Percentiles rank a stretch among this genome's conserved stretches.
phyloP scores from a whole-genome alignment of 1,284 basidiomycete species.

The Cystobasidium pallidum region DNA sequence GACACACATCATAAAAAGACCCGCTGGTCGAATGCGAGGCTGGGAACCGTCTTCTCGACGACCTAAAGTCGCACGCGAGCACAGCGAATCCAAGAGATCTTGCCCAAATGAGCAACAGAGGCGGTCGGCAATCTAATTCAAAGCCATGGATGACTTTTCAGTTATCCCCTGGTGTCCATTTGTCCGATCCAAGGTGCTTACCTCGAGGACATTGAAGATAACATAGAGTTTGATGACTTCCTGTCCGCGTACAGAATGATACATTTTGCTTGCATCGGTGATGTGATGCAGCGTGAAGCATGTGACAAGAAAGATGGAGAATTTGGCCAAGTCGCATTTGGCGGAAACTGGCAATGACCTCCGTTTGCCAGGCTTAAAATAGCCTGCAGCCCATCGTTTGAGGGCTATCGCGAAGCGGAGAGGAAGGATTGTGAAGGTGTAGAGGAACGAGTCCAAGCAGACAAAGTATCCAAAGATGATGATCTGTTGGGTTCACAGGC shows the following conservation, averaged over 20 bases:
- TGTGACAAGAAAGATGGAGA: slow-evolving; percentile 74
- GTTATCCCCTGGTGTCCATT: slow-evolving; percentile 3
- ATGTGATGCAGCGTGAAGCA: slow-evolving; percentile 75
- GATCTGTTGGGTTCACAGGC: slow-evolving; percentile 63
- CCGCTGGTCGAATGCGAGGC: slow-evolving; percentile 69
- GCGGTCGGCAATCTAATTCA: slow-evolving; percentile 82
- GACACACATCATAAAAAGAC: slow-evolving; percentile 82
- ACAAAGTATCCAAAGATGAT: slow-evolving; percentile 90
- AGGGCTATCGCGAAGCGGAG: slow-evolving; percentile 65
- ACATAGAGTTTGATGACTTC: slow-evolving; percentile 99
- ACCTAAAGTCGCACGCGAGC: slow-evolving; percentile 86
- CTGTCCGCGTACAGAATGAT: slow-evolving; percentile 97
- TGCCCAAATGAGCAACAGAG: slow-evolving; percentile 96
- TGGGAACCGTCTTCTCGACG: slow-evolving; percentile 59
- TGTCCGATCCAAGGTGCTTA: slow-evolving; percentile 54
- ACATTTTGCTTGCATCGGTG: slow-evolving; percentile 97
- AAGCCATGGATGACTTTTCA: slow-evolving; percentile 28
- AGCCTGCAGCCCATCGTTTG: slow-evolving; percentile 38
- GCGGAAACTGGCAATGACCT: slow-evolving; percentile 70
- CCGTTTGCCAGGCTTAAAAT: slow-evolving; percentile 40
- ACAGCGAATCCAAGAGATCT: slow-evolving; percentile 94
- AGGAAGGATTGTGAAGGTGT: slow-evolving; percentile 96
- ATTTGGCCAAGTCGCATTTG: slow-evolving; percentile 85
- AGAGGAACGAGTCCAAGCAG: slow-evolving; percentile 95
- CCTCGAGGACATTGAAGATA: slow-evolving; percentile 97